Evolutionary conservation across 768 basidiomycete species (phyloP).

Genomic region (Suillus sp.): DNA sequence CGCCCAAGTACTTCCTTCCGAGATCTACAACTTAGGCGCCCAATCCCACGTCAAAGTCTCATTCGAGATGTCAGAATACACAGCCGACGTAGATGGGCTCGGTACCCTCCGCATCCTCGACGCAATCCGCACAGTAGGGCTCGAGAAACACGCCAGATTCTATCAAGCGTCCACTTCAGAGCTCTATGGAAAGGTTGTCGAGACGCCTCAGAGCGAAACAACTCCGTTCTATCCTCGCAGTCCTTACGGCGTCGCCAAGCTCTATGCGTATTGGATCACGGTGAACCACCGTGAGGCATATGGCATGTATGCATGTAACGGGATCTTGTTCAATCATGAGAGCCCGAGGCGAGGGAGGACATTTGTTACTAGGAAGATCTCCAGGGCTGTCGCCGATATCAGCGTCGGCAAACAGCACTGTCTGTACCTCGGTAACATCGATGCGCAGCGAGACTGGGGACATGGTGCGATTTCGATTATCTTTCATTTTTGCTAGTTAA

Average conservation of each 20-base stretch:
- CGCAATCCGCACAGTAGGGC: conserved; percentile 92
- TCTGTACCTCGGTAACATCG: conserved; percentile 91
- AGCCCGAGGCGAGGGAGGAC: conserved; percentile 93
- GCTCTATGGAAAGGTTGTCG: conserved; percentile 94
- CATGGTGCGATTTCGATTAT: conserved; percentile 62
- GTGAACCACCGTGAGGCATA: conserved; percentile 95
- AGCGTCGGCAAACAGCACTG: conserved; percentile 84
- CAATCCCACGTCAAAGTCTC: conserved; percentile 99
- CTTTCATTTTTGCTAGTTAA: neutral
- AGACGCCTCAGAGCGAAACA: conserved; percentile 93
- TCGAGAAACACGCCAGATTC: conserved; percentile 91
- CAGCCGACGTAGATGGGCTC: conserved; percentile 93
- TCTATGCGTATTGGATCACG: conserved; percentile 90
- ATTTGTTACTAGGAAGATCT: conserved; percentile 95
- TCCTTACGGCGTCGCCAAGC: conserved; percentile 94
- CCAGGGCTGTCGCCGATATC: conserved; percentile 92
- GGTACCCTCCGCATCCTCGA: conserved; percentile 96
- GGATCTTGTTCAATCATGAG: conserved; percentile 98
- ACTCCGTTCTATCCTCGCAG: conserved; percentile 99
- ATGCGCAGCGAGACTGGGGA: conserved; percentile 96
- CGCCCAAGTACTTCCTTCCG: conserved; percentile 92
- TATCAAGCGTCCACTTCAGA: conserved; percentile 98
- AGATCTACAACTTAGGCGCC: conserved; percentile 97
- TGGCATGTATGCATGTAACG: conserved; percentile 95
- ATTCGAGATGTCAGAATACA: conserved; percentile 99